These are phyloP conservation scores for Penicillium simplicissimum DNA, from an alignment of 495 filamentous ascomycete species.

Conservation along the genomic window DNA sequence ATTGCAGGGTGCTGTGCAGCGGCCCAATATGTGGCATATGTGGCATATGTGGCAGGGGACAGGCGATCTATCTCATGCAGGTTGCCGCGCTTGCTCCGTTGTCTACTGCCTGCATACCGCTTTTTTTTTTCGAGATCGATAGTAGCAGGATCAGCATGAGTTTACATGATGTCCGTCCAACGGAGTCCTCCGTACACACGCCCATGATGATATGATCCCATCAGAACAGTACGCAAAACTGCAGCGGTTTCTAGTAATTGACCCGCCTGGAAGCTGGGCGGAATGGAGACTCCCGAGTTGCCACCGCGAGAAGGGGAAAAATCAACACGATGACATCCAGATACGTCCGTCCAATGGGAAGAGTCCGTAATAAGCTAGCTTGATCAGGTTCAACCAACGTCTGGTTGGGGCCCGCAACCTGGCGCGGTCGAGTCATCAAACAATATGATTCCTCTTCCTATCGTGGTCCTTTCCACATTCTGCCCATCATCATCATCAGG, in stretches of 20 bases:
- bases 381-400: background rate
- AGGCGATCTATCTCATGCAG: slow-evolving; percentile 30
- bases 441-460: slow-evolving; percentile 30
- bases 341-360: slow-evolving; percentile 20
- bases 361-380: background rate
- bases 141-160: too few species aligned
- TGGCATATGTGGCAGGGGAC: slow-evolving; percentile 3
- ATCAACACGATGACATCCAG: slow-evolving; percentile 8
- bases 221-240: background rate
- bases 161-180: background rate
- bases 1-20: slow-evolving; percentile 19
- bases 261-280: slow-evolving; percentile 6
- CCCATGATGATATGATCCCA: too few species aligned
- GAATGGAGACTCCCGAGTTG: slow-evolving; percentile 28
- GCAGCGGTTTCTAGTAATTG: background rate
- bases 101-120: slow-evolving; percentile 25
- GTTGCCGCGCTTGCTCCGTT: slow-evolving; percentile 17
- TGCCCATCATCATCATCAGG: slow-evolving; percentile 1
- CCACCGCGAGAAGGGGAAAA: slow-evolving; percentile 23
- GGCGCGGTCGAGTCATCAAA: slow-evolving; percentile 11
- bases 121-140: slow-evolving; percentile 10
- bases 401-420: background rate
- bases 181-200: background rate
- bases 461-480: too few species aligned
- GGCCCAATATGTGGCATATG: slow-evolving; percentile 11